phyloP scores from a whole-genome alignment of 208 protist species.

The Acanthamoeba rhysodes region DNA sequence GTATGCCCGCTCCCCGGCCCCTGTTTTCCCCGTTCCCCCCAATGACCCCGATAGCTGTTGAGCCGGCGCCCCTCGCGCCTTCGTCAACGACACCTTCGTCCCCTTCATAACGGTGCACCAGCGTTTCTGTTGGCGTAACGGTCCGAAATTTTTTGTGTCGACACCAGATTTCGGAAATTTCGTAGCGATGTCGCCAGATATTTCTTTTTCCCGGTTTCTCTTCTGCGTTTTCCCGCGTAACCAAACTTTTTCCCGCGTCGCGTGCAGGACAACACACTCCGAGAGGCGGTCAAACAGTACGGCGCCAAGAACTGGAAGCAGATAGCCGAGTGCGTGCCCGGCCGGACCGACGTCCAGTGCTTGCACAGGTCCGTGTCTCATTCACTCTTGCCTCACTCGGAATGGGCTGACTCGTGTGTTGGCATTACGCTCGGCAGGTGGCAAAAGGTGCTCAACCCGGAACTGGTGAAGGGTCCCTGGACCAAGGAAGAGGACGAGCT shows the following conservation, averaged over 20 bases:
- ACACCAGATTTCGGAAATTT: background rate
- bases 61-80: background rate
- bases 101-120: background rate
- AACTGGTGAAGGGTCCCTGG: slow-evolving; percentile 82
- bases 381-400: too few species aligned
- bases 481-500: slow-evolving; percentile 82
- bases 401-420: slow-evolving; percentile 11
- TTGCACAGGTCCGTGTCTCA: slow-evolving; percentile 75
- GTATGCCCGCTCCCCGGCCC: background rate
- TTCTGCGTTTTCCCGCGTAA: background rate
- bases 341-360: slow-evolving; percentile 89
- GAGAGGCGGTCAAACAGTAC: slow-evolving; percentile 59
- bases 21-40: background rate
- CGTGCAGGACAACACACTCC: slow-evolving; percentile 61
- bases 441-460: slow-evolving; percentile 89
- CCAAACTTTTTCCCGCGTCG: background rate
- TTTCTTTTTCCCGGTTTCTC: background rate
- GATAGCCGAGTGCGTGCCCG: slow-evolving; percentile 84
- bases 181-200: background rate
- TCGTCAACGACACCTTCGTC: background rate
- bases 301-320: slow-evolving; percentile 86
- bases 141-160: background rate
- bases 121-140: background rate
- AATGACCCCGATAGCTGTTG: background rate
- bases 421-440: slow-evolving; percentile 55